These are phyloP conservation scores for Raphanus sativus DNA, from an alignment of 345 rosid genomes.

Conservation along the genomic window DNA sequence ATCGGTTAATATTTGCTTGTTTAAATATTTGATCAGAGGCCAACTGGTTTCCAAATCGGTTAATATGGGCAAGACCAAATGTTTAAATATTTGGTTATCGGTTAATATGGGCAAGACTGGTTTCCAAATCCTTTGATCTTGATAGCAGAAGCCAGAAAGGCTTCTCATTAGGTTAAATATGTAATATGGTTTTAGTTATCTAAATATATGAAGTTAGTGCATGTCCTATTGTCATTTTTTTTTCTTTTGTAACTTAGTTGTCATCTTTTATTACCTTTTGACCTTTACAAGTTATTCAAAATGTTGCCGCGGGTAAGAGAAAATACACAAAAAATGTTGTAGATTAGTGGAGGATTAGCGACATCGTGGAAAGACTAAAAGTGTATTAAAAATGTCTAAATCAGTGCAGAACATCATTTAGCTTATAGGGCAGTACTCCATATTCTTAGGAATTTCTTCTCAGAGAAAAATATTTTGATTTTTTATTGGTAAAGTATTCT, in stretches of 20 bases:
- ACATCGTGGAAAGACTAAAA: conserved; percentile 3
- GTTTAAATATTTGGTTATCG: too few species aligned
- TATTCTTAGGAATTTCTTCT: too few species aligned
- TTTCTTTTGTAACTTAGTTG: too few species aligned
- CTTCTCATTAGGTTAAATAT: conserved; percentile 5
- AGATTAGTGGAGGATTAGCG: conserved; percentile 14
- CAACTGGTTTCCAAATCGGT: too few species aligned
- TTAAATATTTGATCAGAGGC: too few species aligned
- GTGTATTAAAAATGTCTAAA: too few species aligned
- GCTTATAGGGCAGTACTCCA: too few species aligned
- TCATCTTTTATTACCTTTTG: not conserved
- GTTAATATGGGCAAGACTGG: too few species aligned
- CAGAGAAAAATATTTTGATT: not conserved
- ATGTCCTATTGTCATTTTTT: conserved; percentile 2
- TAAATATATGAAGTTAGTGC: conserved; percentile 10
- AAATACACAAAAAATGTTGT: not conserved
- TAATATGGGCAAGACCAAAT: too few species aligned
- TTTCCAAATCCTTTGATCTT: not conserved
- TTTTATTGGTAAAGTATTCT: too few species aligned
- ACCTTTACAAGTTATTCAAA: not conserved
- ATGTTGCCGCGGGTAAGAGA: not conserved
- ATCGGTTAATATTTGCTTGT: not conserved
- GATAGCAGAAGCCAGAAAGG: not conserved
- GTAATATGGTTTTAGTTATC: not conserved
- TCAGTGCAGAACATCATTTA: too few species aligned